Percentiles rank a stretch among this genome's conserved stretches.
phyloP scores from a whole-genome alignment of 495 filamentous ascomycete species.

The Penicillium pancosmium region DNA sequence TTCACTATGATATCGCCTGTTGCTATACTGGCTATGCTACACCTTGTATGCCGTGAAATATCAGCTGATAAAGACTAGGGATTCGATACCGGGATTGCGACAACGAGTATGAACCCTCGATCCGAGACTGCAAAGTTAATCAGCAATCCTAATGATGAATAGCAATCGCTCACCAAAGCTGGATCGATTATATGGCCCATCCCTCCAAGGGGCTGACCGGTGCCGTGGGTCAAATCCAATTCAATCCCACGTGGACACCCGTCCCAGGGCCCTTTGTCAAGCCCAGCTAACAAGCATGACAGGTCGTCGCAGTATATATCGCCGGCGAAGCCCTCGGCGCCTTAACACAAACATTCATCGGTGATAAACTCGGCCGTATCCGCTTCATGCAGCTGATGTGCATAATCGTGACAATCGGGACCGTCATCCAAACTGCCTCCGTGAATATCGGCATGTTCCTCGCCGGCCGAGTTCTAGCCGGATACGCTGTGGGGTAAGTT shows the following conservation, averaged over 20 bases:
- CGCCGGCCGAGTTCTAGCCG: slow-evolving; percentile 57
- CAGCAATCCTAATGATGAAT: slow-evolving; percentile 6
- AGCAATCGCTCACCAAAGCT: slow-evolving; percentile 64
- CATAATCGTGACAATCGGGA: slow-evolving; percentile 59
- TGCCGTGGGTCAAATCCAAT: slow-evolving; percentile 42
- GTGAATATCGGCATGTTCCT: slow-evolving; percentile 65
- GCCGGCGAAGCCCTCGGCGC: slow-evolving; percentile 60
- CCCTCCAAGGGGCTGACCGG: slow-evolving; percentile 58
- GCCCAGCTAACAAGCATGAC: not conserved
- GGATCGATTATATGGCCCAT: slow-evolving; percentile 60
- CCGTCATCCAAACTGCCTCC: slow-evolving; percentile 57
- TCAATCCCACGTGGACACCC: not conserved
- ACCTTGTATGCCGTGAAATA: no score
- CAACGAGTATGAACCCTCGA: slow-evolving; percentile 51
- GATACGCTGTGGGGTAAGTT: slow-evolving; percentile 55
- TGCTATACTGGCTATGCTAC: not conserved
- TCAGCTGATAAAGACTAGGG: slow-evolving; percentile 37
- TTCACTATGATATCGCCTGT: no score
- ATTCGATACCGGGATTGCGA: slow-evolving; percentile 62
- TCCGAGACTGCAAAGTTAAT: not conserved
- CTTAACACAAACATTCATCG: slow-evolving; percentile 54
- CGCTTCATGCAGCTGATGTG: slow-evolving; percentile 63
- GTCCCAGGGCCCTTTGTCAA: no score
- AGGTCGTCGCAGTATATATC: slow-evolving; percentile 63
- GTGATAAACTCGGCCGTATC: slow-evolving; percentile 58